These are phyloP conservation scores for Amanita rubescens DNA, from an alignment of 768 basidiomycete genomes.

Conservation along the genomic window DNA sequence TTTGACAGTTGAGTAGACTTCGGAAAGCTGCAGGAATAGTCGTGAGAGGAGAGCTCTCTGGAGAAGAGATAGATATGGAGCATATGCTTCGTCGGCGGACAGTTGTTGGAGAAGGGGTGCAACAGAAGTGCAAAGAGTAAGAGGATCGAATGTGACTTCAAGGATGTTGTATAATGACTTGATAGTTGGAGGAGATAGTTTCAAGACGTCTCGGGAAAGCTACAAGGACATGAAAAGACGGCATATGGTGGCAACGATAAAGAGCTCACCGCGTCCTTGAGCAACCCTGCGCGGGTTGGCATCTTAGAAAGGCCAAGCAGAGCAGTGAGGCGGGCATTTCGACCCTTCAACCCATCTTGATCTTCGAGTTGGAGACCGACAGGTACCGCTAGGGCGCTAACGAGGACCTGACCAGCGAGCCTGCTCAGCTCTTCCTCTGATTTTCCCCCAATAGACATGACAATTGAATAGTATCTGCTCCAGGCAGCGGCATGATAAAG, in stretches of 20 bases:
- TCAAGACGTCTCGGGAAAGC: conserved; percentile 80
- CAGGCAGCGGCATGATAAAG: conserved; percentile 96
- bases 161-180: conserved; percentile 81
- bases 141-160: conserved; percentile 90
- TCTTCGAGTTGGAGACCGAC: conserved; percentile 53
- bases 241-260: background rate
- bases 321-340: conserved; percentile 72
- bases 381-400: conserved; percentile 90
- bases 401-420: conserved; percentile 85
- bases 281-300: conserved; percentile 80
- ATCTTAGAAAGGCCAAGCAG: conserved; percentile 77
- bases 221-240: conserved; percentile 20
- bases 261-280: conserved; percentile 75
- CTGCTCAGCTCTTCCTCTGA: conserved; percentile 71
- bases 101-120: conserved; percentile 71
- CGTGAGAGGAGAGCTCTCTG: conserved; percentile 88
- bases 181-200: conserved; percentile 65
- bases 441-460: conserved; percentile 66
- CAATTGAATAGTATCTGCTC: conserved; percentile 75
- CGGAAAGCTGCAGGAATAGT: conserved; percentile 82
- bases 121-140: conserved; percentile 71
- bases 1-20: conserved; percentile 86
- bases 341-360: conserved; percentile 45
- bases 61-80: conserved; percentile 83
- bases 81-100: conserved; percentile 48